phyloP scores from a whole-genome alignment of 202 grass and related monocot species.

The Musa balbisiana region DNA sequence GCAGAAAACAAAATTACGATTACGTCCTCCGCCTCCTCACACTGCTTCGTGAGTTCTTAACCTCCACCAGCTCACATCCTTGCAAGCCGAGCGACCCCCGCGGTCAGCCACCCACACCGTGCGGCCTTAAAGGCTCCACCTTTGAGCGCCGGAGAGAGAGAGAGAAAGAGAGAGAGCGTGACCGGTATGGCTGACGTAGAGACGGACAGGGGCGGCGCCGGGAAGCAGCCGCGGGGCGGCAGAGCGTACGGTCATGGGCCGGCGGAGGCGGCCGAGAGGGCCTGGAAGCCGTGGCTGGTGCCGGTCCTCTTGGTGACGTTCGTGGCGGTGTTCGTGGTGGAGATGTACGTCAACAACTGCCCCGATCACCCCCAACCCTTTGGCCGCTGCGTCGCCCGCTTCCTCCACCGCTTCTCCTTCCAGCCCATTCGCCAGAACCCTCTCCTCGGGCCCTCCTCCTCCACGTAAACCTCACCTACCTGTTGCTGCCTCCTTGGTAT shows the following conservation, averaged over 20 bases:
- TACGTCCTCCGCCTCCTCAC: neutral
- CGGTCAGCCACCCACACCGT: neutral
- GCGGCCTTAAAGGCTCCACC: too few species aligned
- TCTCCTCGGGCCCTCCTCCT: neutral
- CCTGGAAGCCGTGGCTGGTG: conserved; percentile 56
- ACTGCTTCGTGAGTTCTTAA: neutral
- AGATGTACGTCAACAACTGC: conserved; percentile 84
- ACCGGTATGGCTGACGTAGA: neutral
- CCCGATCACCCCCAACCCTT: conserved; percentile 4
- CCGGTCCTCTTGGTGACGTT: conserved; percentile 35
- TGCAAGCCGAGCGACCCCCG: conserved; percentile 2
- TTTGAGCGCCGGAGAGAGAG: too few species aligned
- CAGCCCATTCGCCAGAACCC: conserved; percentile 1
- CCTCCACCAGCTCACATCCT: neutral
- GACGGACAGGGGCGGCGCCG: neutral
- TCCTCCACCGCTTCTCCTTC: conserved; percentile 12
- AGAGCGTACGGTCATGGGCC: neutral
- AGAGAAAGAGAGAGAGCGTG: too few species aligned
- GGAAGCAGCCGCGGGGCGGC: neutral
- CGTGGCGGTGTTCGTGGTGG: conserved; percentile 41
- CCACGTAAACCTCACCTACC: neutral
- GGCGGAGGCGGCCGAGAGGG: neutral
- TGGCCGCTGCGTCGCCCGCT: neutral
- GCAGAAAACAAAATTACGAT: neutral
- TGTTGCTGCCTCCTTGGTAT: neutral